These are phyloP conservation scores for Scutellaria baicalensis DNA, from an alignment of 257 asterid species.

Conservation along the genomic window DNA sequence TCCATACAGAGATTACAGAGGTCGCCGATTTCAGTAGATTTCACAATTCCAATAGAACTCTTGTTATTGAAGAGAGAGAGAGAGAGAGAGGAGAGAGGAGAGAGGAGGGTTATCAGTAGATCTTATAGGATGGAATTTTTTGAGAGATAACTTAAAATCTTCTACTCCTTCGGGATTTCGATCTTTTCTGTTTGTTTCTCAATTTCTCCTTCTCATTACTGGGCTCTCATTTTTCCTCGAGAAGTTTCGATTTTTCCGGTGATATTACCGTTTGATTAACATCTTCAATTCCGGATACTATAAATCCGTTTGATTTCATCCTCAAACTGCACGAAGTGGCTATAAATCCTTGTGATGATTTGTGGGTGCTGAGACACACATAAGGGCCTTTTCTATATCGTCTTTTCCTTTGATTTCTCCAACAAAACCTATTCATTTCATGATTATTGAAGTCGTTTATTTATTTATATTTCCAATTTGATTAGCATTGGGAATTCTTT, in stretches of 20 bases:
- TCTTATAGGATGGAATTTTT: constrained; percentile 14
- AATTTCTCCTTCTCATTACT: background rate
- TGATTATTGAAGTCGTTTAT: constrained; percentile 3
- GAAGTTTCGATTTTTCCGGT: constrained; percentile 1
- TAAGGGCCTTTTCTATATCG: constrained; percentile 20
- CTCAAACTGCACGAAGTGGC: constrained; percentile 5
- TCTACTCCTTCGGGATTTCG: background rate
- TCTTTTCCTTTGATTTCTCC: constrained; percentile 15
- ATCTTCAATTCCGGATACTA: constrained; percentile 15
- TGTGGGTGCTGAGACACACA: constrained; percentile 6
- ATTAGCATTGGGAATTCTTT: background rate
- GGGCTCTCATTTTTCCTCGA: background rate
- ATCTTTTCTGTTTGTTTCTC: background rate
- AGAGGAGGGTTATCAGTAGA: background rate
- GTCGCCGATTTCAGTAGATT: background rate
- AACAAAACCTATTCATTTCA: background rate
- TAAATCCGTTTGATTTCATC: constrained; percentile 7
- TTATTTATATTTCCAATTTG: background rate
- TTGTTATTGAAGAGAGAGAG: constrained; percentile 15
- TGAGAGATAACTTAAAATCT: constrained; percentile 9
- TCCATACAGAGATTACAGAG: background rate
- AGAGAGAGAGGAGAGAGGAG: constrained; percentile 14
- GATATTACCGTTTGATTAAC: background rate
- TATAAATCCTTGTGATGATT: constrained; percentile 1
- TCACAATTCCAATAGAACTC: background rate